phyloP scores from a whole-genome alignment of 192 early-diverging fungal genomes.

The Phlyctochytrium bullatum region DNA sequence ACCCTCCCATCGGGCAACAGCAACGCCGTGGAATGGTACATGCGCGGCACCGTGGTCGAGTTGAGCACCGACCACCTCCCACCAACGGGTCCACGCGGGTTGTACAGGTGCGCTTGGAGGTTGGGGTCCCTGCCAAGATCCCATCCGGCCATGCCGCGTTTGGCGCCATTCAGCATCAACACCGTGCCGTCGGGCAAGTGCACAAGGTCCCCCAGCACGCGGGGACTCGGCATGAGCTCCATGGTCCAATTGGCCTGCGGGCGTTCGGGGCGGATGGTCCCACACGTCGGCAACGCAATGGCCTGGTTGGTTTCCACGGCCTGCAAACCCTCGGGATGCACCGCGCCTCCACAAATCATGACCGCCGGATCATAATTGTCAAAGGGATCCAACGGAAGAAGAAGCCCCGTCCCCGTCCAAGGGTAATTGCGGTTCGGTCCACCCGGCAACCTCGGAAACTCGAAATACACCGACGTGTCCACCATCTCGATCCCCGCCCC shows the following conservation, averaged over 20 bases:
- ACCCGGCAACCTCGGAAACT: constrained; percentile 25
- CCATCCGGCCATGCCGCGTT: constrained; percentile 13
- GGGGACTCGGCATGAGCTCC: constrained; percentile 26
- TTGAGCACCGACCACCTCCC: constrained; percentile 41
- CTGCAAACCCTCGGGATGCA: not conserved
- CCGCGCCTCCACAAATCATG: constrained; percentile 57
- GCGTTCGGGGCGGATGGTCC: constrained; percentile 12
- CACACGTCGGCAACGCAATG: constrained; percentile 12
- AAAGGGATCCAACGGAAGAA: constrained; percentile 54
- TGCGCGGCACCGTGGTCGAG: constrained; percentile 53
- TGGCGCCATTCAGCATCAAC: constrained; percentile 55
- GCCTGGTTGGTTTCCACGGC: constrained; percentile 5
- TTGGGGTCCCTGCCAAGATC: constrained; percentile 36
- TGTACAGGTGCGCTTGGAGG: constrained; percentile 52
- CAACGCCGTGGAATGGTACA: constrained; percentile 57
- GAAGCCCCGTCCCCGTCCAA: constrained; percentile 48
- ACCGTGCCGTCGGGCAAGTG: constrained; percentile 51
- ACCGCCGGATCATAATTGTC: constrained; percentile 57
- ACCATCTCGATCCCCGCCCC: not conserved
- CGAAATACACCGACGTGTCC: constrained; percentile 10
- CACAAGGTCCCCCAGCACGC: constrained; percentile 20
- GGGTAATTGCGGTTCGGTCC: constrained; percentile 44
- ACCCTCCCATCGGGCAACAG: constrained; percentile 55
- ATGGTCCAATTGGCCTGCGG: constrained; percentile 21
- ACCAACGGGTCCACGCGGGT: constrained; percentile 38